These are phyloP conservation scores for Hyaloscypha bicolor DNA, from an alignment of 495 filamentous ascomycete genomes.

Conservation along the genomic window DNA sequence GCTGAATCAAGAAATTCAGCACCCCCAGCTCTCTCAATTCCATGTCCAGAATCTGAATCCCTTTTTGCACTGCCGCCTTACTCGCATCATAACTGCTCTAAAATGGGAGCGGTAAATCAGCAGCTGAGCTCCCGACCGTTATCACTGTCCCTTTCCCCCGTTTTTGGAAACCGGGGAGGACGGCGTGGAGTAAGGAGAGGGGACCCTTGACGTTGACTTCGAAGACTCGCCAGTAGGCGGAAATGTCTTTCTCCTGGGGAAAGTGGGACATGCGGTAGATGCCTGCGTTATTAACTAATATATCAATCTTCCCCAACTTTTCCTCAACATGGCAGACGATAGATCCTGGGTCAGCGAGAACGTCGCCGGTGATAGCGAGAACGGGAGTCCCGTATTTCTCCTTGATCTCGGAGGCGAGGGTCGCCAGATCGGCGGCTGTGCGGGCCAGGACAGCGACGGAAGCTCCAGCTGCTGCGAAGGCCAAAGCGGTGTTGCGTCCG, in stretches of 20 bases:
- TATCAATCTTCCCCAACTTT: too few relatives aligned
- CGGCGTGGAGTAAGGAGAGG: slow-evolving; percentile 1
- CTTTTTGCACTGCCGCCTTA: slow-evolving; percentile 8
- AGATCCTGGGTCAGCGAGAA: background rate
- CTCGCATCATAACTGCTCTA: background rate
- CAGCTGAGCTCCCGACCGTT: too few relatives aligned
- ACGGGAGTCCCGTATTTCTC: background rate
- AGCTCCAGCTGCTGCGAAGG: slow-evolving; percentile 46
- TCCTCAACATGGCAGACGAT: too few relatives aligned
- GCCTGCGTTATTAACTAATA: too few relatives aligned
- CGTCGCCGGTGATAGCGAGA: slow-evolving; percentile 12
- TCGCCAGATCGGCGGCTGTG: background rate
- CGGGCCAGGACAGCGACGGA: slow-evolving; percentile 4
- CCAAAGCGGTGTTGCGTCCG: slow-evolving; percentile 42
- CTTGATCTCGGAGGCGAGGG: slow-evolving; percentile 9
- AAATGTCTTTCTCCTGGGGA: too few relatives aligned
- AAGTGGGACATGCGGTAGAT: too few relatives aligned
- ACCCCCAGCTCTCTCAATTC: background rate
- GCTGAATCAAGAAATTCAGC: slow-evolving; percentile 9
- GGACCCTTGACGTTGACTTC: slow-evolving; percentile 2
- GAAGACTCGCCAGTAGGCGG: too few relatives aligned
- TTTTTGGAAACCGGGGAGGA: background rate
- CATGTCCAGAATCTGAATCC: background rate
- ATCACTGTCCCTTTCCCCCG: too few relatives aligned
- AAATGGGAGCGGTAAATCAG: too few relatives aligned